Percentiles rank a stretch among this genome's conserved stretches.
Conservation (phyloP, 2,329 filamentous ascomycete genomes). For the Thielaviopsis musarum region DNA sequence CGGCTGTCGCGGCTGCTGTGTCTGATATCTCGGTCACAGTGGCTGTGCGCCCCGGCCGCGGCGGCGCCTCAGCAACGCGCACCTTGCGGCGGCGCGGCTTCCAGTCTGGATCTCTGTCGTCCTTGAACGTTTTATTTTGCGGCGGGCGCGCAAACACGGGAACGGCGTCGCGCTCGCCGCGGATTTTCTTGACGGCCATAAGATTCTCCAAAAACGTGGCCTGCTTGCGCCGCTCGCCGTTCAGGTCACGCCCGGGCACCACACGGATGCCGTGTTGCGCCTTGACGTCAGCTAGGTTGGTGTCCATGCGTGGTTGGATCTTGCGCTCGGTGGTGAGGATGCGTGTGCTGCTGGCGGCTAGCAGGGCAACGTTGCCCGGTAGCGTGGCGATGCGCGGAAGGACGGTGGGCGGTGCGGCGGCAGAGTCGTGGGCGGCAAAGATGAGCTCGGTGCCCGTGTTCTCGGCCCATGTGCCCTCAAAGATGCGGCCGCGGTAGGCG, state of each 20-base stretch:
- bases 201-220: constrained; percentile 47
- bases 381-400: constrained; percentile 34
- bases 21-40: neutral
- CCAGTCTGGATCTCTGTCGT: constrained; percentile 25
- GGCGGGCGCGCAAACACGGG: constrained; percentile 38
- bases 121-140: constrained; percentile 24
- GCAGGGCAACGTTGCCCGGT: constrained; percentile 46
- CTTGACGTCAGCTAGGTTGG: constrained; percentile 19
- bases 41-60: neutral
- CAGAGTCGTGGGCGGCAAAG: constrained; percentile 33
- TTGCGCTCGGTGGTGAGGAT: constrained; percentile 50
- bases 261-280: constrained; percentile 28
- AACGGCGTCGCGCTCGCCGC: constrained; percentile 48
- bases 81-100: constrained; percentile 12
- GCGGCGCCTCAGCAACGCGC: neutral
- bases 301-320: constrained; percentile 29
- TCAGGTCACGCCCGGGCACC: constrained; percentile 28
- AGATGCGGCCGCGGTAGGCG: constrained; percentile 62
- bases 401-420: constrained; percentile 11
- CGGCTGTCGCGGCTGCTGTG: neutral
- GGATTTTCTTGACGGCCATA: constrained; percentile 45
- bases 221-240: constrained; percentile 30
- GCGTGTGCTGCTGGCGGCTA: constrained; percentile 53
- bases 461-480: constrained; percentile 65
- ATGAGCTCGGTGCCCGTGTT: constrained; percentile 74